Evolutionary conservation across 2,329 filamentous ascomycete genomes (phyloP), one percentile per base, ranked within the genome.

Genomic region (Trichophaea hybrida): DNA sequence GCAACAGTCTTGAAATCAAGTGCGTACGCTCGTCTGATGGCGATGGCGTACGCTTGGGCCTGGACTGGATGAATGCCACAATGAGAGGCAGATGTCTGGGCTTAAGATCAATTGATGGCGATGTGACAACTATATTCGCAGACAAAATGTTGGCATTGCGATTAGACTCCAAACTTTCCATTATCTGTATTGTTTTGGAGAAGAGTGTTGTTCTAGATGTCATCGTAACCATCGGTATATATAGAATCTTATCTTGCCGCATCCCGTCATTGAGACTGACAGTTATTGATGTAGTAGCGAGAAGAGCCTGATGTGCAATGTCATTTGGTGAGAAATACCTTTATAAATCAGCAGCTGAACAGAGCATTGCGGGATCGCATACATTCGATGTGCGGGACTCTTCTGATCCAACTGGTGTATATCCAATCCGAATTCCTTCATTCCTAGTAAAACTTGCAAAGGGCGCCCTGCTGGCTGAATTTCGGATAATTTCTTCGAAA

Each of bases 141-240:
- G 96, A 96, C 13, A 98, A 76, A 43, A 98, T 93, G 70, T 98
- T 98, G 53, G 88, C 86, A 69, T 98, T 98, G 63, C 88, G 83
- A 72, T 97, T 89, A 40, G 81, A 84, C 66, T 85, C 84, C 59
- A 75, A 75, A 37, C 85, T 80, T 60, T 83, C 79, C 1, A 83
- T 80, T 57, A 90, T 80, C 70, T 91, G 86, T 8, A 98, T 84
- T 0, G 90, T 94, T 72, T 97, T 96, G 10, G 93, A 94, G 5
- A 91, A 91, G 6, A 97, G 74, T 0, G 94, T 98, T 0, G 93
- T 97, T 71, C 91, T 88, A 61, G 97, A 82, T 0, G 84, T 98
- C 2, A 90, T 95, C 1, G 93, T 98, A 17, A 91, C 87, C 93
- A 98, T 97, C 0, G 93, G 93, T 48, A 98, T 81, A 71, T 98